Conservation (phyloP, 2,329 filamentous ascomycete species). For the Curvularia hawaiiensis region DNA sequence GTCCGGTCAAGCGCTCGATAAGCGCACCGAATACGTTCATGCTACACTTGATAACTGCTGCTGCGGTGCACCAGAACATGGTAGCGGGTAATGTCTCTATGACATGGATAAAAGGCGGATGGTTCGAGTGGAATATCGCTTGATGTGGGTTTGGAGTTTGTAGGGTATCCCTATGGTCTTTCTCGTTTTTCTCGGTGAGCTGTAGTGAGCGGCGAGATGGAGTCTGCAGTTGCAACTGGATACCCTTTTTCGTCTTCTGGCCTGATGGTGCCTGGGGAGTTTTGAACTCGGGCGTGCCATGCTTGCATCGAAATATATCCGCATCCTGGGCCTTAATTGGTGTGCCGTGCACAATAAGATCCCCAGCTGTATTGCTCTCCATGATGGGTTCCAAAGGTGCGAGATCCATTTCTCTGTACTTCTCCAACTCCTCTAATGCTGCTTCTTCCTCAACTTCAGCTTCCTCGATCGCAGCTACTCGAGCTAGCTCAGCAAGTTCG, state of each 20-base stretch:
- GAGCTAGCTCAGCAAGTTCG: neutral
- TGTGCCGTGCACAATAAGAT: constrained; percentile 22
- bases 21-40: constrained; percentile 16
- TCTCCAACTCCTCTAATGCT: constrained; percentile 11
- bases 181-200: neutral
- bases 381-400: constrained; percentile 28
- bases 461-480: constrained; percentile 21
- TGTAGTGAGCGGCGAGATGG: neutral
- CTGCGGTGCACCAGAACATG: constrained; percentile 31
- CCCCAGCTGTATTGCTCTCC: constrained; percentile 16
- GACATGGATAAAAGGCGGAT: constrained; percentile 30
- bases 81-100: constrained; percentile 33
- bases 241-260: neutral
- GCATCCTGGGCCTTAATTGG: constrained; percentile 2
- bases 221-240: neutral
- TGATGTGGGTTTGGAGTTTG: neutral
- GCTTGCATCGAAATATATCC: constrained; percentile 6
- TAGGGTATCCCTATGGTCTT: neutral
- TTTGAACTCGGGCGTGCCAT: neutral
- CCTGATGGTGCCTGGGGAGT: neutral
- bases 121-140: neutral
- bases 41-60: constrained; percentile 10
- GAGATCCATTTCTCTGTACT: constrained; percentile 29
- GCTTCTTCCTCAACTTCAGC: constrained; percentile 11
- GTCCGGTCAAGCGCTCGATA: constrained; percentile 12